Evolutionary conservation across 176 grass and related monocot genomes (phyloP), one percentile per base, ranked within the genome.

Genomic region (Aechmea fasciata): DNA sequence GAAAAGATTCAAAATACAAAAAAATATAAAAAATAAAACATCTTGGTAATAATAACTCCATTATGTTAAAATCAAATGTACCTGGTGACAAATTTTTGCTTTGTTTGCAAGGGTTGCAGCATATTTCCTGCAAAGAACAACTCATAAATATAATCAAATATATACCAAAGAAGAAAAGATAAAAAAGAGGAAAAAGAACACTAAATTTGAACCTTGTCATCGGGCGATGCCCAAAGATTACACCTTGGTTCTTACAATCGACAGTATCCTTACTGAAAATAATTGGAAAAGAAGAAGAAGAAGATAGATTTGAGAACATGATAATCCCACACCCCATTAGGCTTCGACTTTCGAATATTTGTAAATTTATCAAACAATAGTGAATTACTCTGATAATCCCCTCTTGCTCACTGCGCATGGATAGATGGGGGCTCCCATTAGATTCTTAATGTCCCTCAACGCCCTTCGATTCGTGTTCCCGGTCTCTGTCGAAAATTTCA

Each of bases 401-500:
- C 71, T 68, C 81, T 84, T 91, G 71, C 66, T 87, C 10, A 89
- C 54, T 64, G 90, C 68, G 51, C 71, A 47, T 48, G 77, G 68
- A 29, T 87, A 83, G 51, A 57, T 61, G 12, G 71, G 57, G 17
- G 61, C 80, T n/a, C 77, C 67, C 0, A 94, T 69, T 1, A 87
- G 77, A 63, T 89, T 94, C 15, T 87, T 80, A 47, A 94, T 94
- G 66, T 82, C 83, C 28, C 71, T 52, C 3, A 94, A 77, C 22
- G 78, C 86, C 49, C 81, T 79, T 25, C 90, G 14, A 71, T 82
- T 89, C 0, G 71, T 76, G 61, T 82, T 87, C 2, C 64, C 63
- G 48, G 52, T 69, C 14, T 75, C 82, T 1, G 64, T 26, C 1
- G 51, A 72, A 11, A 65, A 67, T 75, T 87, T 94, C 24, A 90